phyloP scores from a whole-genome alignment of 2,329 filamentous ascomycete species.

The Diaporthe capsici region DNA sequence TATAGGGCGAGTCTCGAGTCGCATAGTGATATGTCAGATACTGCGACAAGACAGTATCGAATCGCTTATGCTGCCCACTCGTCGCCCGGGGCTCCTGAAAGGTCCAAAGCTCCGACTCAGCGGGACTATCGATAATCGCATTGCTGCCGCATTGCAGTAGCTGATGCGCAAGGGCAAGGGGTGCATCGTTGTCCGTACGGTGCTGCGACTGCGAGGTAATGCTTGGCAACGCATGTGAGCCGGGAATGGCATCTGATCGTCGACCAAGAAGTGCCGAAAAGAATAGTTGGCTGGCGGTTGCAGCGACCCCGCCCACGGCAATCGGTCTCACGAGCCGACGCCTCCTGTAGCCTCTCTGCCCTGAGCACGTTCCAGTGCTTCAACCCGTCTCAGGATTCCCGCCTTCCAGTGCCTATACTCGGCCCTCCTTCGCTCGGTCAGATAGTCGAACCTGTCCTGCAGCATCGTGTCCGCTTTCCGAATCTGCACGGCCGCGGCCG shows the following conservation, averaged over 20 bases:
- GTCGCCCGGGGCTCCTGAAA: conserved; percentile 9
- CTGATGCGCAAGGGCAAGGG: conserved; percentile 8
- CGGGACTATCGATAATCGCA: conserved; percentile 27
- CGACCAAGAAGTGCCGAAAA: neutral
- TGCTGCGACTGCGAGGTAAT: neutral
- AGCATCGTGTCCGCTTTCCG: conserved; percentile 78
- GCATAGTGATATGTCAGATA: conserved; percentile 18
- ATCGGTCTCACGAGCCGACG: conserved; percentile 38
- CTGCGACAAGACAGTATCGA: neutral
- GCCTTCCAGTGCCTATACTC: conserved; percentile 77
- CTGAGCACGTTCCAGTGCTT: conserved; percentile 41
- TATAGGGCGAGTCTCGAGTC: neutral
- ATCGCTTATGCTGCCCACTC: conserved; percentile 16
- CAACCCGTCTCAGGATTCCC: conserved; percentile 68
- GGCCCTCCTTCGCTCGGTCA: conserved; percentile 73
- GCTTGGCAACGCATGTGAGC: conserved; percentile 20
- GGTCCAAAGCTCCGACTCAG: conserved; percentile 16
- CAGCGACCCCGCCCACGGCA: conserved; percentile 11
- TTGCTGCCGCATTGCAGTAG: conserved; percentile 36
- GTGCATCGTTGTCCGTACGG: conserved; percentile 14
- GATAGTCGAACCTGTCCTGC: conserved; percentile 79
- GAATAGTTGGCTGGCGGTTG: neutral
- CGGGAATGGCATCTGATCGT: conserved; percentile 10
- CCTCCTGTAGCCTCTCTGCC: conserved; percentile 39
- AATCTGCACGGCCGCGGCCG: conserved; percentile 55